phyloP scores from a whole-genome alignment of 768 basidiomycete genomes.

The Suillus variegatus region DNA sequence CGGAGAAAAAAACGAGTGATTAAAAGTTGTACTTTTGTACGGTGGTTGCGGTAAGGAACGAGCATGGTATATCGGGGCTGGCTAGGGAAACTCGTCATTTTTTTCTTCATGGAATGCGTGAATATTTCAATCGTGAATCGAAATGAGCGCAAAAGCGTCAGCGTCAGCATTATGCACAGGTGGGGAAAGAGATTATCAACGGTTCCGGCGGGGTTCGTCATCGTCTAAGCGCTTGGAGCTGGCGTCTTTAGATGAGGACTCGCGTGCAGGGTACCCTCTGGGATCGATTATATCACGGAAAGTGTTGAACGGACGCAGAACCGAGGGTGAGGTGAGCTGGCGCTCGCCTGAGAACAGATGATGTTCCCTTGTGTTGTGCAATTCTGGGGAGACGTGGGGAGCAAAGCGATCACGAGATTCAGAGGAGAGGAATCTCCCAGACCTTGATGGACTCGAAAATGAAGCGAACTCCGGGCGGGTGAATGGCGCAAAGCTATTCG shows the following conservation, averaged over 20 bases:
- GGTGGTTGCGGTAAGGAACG: constrained; percentile 12
- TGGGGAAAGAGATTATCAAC: constrained; percentile 24
- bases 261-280: constrained; percentile 15
- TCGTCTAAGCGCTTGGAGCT: constrained; percentile 20
- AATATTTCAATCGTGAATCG: constrained; percentile 23
- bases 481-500: constrained; percentile 37
- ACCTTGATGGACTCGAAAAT: constrained; percentile 35
- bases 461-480: constrained; percentile 39
- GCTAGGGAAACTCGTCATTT: constrained; percentile 20
- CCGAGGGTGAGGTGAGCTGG: constrained; percentile 6
- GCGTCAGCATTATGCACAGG: constrained; percentile 7
- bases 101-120: constrained; percentile 26
- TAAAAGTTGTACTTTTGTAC: constrained; percentile 22
- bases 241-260: constrained; percentile 17
- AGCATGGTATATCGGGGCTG: constrained; percentile 1
- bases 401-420: constrained; percentile 18
- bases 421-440: constrained; percentile 27
- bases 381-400: constrained; percentile 13
- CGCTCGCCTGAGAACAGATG: constrained; percentile 18
- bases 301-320: constrained; percentile 16
- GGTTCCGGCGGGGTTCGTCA: constrained; percentile 14
- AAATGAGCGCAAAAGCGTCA: constrained; percentile 4
- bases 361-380: constrained; percentile 15
- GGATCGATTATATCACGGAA: constrained; percentile 16
- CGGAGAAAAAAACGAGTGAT: constrained; percentile 13